phyloP scores from a whole-genome alignment of 2,329 filamentous ascomycete genomes.

The Alternaria brassicae region DNA sequence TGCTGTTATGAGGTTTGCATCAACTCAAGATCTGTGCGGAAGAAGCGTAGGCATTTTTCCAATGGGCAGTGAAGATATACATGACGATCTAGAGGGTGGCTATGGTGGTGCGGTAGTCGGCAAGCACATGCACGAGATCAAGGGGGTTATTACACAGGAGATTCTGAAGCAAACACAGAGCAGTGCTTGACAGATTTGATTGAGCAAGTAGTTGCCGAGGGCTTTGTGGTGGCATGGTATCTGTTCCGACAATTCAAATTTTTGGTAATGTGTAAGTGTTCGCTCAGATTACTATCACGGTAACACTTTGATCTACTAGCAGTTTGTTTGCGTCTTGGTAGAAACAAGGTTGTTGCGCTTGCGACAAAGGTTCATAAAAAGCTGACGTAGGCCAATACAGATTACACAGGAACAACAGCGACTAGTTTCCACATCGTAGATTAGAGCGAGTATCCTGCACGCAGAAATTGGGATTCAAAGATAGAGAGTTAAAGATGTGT shows the following conservation, averaged over 20 bases:
- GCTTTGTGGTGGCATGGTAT: background rate
- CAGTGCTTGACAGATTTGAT: background rate
- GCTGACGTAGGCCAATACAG: too few relatives aligned
- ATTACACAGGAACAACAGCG: too few relatives aligned
- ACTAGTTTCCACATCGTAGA: too few relatives aligned
- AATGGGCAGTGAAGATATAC: conserved; percentile 23
- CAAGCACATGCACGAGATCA: conserved; percentile 12
- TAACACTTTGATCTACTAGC: background rate
- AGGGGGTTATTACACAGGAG: background rate
- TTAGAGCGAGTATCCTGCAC: too few relatives aligned
- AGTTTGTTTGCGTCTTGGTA: too few relatives aligned
- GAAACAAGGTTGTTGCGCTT: too few relatives aligned
- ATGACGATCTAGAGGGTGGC: conserved; percentile 31
- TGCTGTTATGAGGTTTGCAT: conserved; percentile 27
- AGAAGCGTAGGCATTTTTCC: conserved; percentile 31
- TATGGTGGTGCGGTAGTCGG: conserved; percentile 19
- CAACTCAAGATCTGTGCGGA: conserved; percentile 22
- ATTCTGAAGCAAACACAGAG: background rate
- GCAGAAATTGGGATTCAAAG: too few relatives aligned
- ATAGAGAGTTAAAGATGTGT: too few relatives aligned
- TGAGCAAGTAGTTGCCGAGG: background rate
- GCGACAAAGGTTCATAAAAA: too few relatives aligned
- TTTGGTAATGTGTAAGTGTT: background rate
- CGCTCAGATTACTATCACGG: background rate
- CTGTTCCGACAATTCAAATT: background rate